Evolutionary conservation across 1,139 yeast species (phyloP).

Genomic region (Saccharomyces uvarum): DNA sequence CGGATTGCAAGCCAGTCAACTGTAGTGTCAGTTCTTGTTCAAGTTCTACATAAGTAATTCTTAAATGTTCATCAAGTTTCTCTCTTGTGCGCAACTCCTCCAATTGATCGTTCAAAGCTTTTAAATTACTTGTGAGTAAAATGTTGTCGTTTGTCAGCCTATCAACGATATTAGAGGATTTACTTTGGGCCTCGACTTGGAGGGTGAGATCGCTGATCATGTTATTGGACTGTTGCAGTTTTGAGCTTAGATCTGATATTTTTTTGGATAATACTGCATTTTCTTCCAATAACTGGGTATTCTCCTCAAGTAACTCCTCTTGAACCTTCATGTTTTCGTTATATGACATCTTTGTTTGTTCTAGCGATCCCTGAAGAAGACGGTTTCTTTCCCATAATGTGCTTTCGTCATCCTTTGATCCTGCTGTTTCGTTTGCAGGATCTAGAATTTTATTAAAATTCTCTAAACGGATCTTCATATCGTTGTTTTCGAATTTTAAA

Average conservation of each 20-base stretch:
- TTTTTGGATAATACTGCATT: constrained; percentile 19
- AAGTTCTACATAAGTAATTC: constrained; percentile 45
- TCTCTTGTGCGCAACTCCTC: constrained; percentile 46
- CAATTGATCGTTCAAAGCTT: neutral
- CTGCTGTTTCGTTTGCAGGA: constrained; percentile 33
- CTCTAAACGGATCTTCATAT: constrained; percentile 37
- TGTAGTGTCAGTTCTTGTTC: constrained; percentile 48
- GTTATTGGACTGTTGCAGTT: constrained; percentile 8
- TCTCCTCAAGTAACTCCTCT: constrained; percentile 38
- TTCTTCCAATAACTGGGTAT: constrained; percentile 37
- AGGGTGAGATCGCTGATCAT: constrained; percentile 7
- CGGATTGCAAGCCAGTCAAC: constrained; percentile 34
- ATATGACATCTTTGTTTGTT: constrained; percentile 37
- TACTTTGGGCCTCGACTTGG: constrained; percentile 33
- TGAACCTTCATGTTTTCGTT: constrained; percentile 33
- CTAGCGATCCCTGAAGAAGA: constrained; percentile 37
- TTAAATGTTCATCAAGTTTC: constrained; percentile 57
- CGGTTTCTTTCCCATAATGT: constrained; percentile 32
- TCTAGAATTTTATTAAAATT: constrained; percentile 43
- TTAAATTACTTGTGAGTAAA: constrained; percentile 39
- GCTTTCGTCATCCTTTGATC: constrained; percentile 16
- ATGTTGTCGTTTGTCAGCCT: constrained; percentile 36
- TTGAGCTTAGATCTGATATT: neutral
- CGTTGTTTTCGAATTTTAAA: constrained; percentile 36
- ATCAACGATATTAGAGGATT: constrained; percentile 20